Evolutionary conservation across 192 early-diverging fungal species (phyloP), one percentile per base, ranked within the genome.

Genomic region (Rhizoclosmatium globosum): DNA sequence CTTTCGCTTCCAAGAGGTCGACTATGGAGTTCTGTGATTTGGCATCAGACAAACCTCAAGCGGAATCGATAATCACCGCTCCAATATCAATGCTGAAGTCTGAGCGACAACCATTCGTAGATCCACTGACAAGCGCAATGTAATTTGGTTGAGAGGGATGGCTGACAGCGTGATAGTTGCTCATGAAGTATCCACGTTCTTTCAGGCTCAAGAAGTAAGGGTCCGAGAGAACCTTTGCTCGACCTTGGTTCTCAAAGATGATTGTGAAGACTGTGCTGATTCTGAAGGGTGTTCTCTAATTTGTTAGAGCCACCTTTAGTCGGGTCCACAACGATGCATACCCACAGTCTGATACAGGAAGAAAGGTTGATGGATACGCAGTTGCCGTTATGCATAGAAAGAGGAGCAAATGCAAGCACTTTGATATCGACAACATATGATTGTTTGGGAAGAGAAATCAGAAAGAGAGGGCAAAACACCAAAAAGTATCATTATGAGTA

Each of bases 81-180:
- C 17, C 50, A 17, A 53, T 53, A 53, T 53, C 50, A 0, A 53
- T 17, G 17, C 17, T 53, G 50, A 53, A 53, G 17, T 53, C 50
- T 7, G 6, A 53, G 17, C 6, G 17, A 53, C 6, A 7, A 0
- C 50, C 9, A 17, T 53, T 7, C 61, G 82, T 82, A 68, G 21
- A 23, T 23, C 86, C 87, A 56, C 67, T 80, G 62, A 82, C 83
- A 21, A 85, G 78, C 39, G 89, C 89, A 58, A 91, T 62, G 60
- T 91, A 91, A 62, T 91, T 91, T 71, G 89, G 89, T 76, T 91
- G 82, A 42, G 86, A 88, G 23, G 76, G 76, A 45, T 77, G 76
- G 19, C 46, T 57, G 0, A 23, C 65, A 31, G 42, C 76, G 38
- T 41, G 3, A 19, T 50, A 46, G 65, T 77, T 69, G 65, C 48